phyloP scores from a whole-genome alignment of 306 rosid genomes.

The Pyrus pyrifolia region DNA sequence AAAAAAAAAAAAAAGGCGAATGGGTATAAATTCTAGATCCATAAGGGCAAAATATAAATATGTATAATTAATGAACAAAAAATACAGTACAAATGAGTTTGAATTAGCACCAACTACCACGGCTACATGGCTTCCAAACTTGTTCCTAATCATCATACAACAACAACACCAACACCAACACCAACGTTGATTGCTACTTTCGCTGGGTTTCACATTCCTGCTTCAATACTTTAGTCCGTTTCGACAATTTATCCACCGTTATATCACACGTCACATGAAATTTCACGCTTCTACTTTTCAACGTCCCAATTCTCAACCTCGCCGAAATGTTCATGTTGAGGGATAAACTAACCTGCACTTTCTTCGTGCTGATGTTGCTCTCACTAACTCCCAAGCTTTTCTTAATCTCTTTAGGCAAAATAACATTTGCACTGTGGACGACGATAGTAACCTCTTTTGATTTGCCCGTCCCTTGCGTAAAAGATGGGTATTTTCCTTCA shows the following conservation, averaged over 20 bases:
- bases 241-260: constrained; percentile 36
- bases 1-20: background rate
- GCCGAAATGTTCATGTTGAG: constrained; percentile 24
- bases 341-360: constrained; percentile 10
- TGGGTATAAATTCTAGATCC: too few species aligned
- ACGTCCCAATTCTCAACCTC: constrained; percentile 12
- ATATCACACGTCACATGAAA: constrained; percentile 30
- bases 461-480: constrained; percentile 11
- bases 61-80: background rate
- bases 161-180: background rate
- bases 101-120: background rate
- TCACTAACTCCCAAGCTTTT: constrained; percentile 13
- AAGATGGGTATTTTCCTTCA: constrained; percentile 20
- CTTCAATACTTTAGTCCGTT: constrained; percentile 26
- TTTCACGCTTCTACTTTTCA: constrained; percentile 15
- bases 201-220: constrained; percentile 34
- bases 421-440: constrained; percentile 11
- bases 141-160: background rate
- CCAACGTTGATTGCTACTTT: background rate
- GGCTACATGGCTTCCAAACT: background rate
- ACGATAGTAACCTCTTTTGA: background rate
- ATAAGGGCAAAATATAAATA: background rate
- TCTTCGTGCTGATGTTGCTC: background rate
- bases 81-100: background rate
- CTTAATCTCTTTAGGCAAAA: constrained; percentile 26